Evolutionary conservation across 768 basidiomycete genomes (phyloP).

Genomic region (Termitomyces sp.): DNA sequence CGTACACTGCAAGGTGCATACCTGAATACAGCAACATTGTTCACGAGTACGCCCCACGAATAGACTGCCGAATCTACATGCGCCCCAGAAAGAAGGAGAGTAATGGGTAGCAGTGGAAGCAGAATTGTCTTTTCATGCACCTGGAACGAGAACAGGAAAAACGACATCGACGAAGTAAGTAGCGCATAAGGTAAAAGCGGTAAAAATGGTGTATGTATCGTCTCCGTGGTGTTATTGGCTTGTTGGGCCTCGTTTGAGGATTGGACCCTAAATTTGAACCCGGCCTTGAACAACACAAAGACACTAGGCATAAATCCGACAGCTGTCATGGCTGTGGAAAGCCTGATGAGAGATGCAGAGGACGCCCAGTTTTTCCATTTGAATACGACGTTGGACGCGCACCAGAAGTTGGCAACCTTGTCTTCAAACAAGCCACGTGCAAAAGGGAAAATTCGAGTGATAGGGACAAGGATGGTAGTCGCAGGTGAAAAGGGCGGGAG

Average conservation of each 20-base stretch:
- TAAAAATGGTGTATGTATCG: conserved; percentile 41
- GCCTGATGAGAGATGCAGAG: conserved; percentile 45
- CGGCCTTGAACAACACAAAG: conserved; percentile 29
- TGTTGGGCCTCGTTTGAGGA: conserved; percentile 11
- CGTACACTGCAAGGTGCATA: conserved; percentile 25
- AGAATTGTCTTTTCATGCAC: conserved; percentile 94
- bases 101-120: conserved; percentile 79
- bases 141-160: conserved; percentile 96
- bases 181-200: conserved; percentile 77
- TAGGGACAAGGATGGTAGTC: conserved; percentile 49
- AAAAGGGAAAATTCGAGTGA: conserved; percentile 88
- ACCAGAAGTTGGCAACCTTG: conserved; percentile 98
- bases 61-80: conserved; percentile 52
- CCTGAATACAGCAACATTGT: conserved; percentile 89
- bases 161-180: conserved; percentile 78
- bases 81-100: conserved; percentile 61
- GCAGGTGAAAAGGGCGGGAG: conserved; percentile 58
- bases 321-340: conserved; percentile 63
- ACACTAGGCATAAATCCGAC: conserved; percentile 67
- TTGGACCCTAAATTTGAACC: conserved; percentile 17
- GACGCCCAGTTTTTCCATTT: conserved; percentile 71
- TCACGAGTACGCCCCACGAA: conserved; percentile 67
- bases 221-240: conserved; percentile 2
- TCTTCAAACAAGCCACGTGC: conserved; percentile 88
- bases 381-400: conserved; percentile 81